Conservation (phyloP, 495 filamentous ascomycete species). For the Hypoxylon cercidicola region DNA sequence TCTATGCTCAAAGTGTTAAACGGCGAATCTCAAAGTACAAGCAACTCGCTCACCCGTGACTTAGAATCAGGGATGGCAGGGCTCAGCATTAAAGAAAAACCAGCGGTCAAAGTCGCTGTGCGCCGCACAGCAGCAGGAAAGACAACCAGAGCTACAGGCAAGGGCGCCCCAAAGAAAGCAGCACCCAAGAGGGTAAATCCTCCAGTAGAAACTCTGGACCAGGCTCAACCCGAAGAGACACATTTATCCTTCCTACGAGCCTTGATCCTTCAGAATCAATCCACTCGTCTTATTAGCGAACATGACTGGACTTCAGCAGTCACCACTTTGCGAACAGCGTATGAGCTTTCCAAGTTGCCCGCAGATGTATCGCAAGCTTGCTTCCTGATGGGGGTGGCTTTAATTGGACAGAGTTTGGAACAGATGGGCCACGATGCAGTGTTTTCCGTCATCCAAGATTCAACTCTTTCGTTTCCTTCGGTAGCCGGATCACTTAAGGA, state of each 20-base stretch:
- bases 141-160: constrained; percentile 36
- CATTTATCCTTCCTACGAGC: constrained; percentile 68
- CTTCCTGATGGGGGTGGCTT: constrained; percentile 66
- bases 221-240: constrained; percentile 57
- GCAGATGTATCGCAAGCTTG: constrained; percentile 57
- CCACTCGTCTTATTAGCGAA: constrained; percentile 62
- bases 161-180: constrained; percentile 39
- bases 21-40: constrained; percentile 14
- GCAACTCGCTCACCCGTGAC: constrained; percentile 15
- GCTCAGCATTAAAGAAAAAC: constrained; percentile 55
- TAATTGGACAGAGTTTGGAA: constrained; percentile 69
- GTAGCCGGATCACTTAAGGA: constrained; percentile 51
- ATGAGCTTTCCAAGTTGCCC: constrained; percentile 52
- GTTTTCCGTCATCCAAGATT: constrained; percentile 89
- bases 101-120: constrained; percentile 31
- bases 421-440: constrained; percentile 81
- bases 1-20: constrained; percentile 47
- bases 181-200: constrained; percentile 41
- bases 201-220: constrained; percentile 40
- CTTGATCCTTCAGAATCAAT: constrained; percentile 72
- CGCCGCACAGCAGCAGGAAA: constrained; percentile 37
- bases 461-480: constrained; percentile 84
- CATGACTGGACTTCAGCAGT: constrained; percentile 66
- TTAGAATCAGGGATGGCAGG: constrained; percentile 61
- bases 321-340: constrained; percentile 60